phyloP scores from a whole-genome alignment of 106 monocot genomes.

The Alisma plantagoaquatica region DNA sequence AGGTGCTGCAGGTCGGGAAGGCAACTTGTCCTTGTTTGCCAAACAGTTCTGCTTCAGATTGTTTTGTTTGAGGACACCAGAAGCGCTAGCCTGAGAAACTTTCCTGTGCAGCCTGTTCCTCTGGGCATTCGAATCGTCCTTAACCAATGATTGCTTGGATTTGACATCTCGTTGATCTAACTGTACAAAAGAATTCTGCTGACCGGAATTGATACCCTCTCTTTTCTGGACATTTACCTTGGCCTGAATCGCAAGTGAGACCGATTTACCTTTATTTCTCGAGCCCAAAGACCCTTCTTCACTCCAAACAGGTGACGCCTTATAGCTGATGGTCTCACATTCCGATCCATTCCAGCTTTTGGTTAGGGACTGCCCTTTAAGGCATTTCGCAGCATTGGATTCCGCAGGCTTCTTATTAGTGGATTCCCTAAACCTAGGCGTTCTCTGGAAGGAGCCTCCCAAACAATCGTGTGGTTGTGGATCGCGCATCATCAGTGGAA shows the following conservation, averaged over 20 bases:
- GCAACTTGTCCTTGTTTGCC: constrained; percentile 31
- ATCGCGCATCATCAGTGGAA: constrained; percentile 23
- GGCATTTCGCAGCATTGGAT: constrained; percentile 15
- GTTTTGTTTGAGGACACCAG: constrained; percentile 66
- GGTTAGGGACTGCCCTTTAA: constrained; percentile 25
- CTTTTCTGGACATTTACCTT: constrained; percentile 72
- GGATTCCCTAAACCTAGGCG: constrained; percentile 25
- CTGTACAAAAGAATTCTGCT: constrained; percentile 13
- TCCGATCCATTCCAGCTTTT: constrained; percentile 38
- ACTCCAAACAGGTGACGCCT: constrained; percentile 18
- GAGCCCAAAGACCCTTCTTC: constrained; percentile 13
- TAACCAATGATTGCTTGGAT: constrained; percentile 27
- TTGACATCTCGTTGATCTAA: constrained; percentile 23
- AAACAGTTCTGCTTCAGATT: constrained; percentile 65
- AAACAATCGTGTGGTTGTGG: constrained; percentile 31
- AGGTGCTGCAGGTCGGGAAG: constrained; percentile 12
- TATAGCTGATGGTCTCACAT: constrained; percentile 14
- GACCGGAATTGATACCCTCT: constrained; percentile 22
- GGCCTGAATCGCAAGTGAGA: constrained; percentile 67
- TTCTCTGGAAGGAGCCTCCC: constrained; percentile 21
- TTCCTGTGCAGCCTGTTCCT: constrained; percentile 37
- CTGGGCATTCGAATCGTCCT: constrained; percentile 21
- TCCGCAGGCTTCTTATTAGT: constrained; percentile 23
- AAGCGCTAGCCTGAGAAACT: constrained; percentile 17
- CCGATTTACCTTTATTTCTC: constrained; percentile 41